Percentiles rank a stretch among this genome's conserved stretches.
Evolutionary conservation across 352 stramenopile species (phyloP).

Genomic region (Plasmopara viticola): DNA sequence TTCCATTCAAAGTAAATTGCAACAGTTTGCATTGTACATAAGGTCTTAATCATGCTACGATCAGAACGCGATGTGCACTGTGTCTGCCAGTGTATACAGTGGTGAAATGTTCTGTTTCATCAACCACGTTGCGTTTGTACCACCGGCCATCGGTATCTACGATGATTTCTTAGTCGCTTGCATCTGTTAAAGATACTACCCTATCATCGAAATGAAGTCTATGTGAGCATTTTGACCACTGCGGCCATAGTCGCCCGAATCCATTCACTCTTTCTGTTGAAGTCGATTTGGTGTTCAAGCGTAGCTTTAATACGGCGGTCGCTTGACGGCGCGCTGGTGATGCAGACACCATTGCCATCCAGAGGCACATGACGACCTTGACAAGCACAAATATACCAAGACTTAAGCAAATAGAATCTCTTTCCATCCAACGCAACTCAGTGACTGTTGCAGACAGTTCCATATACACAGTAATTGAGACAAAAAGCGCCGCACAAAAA

Average conservation of each 20-base stretch:
- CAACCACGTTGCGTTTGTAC: constrained; percentile 24
- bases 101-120: constrained; percentile 29
- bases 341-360: constrained; percentile 15
- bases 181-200: constrained; percentile 13
- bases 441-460: constrained; percentile 4
- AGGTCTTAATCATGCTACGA: constrained; percentile 23
- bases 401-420: constrained; percentile 13
- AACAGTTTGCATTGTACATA: constrained; percentile 26
- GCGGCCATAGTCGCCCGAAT: constrained; percentile 24
- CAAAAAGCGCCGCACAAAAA: too few species aligned
- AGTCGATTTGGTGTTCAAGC: constrained; percentile 10
- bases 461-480: constrained; percentile 3
- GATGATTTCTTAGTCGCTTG: constrained; percentile 34
- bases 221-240: constrained; percentile 29
- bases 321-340: constrained; percentile 19
- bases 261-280: constrained; percentile 7
- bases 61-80: constrained; percentile 24
- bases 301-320: constrained; percentile 26
- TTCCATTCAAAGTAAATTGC: constrained; percentile 29
- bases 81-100: constrained; percentile 31
- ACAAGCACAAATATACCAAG: constrained; percentile 23
- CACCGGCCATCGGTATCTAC: constrained; percentile 20
- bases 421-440: constrained; percentile 14
- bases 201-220: constrained; percentile 37
- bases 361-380: constrained; percentile 31